phyloP scores from a whole-genome alignment of 1,284 basidiomycete species.

The Volvariella surrecta region DNA sequence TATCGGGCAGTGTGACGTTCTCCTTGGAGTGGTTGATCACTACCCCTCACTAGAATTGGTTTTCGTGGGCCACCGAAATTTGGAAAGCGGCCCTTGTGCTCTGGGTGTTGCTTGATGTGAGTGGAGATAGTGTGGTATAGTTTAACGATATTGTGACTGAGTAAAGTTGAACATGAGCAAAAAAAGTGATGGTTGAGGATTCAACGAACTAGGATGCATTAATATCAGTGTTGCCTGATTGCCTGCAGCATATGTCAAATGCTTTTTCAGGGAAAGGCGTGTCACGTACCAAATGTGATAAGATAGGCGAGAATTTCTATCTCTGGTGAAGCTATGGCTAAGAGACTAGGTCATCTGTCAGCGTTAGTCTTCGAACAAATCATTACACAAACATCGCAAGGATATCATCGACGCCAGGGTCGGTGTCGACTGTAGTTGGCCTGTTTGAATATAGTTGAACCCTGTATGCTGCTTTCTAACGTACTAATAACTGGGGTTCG shows the following conservation, averaged over 20 bases:
- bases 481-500: constrained; percentile 51
- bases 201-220: constrained; percentile 47
- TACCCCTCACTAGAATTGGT: constrained; percentile 62
- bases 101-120: constrained; percentile 56
- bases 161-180: too few relatives aligned
- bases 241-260: constrained; percentile 6
- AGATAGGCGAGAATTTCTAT: constrained; percentile 73
- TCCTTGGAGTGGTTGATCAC: constrained; percentile 70
- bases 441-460: not conserved
- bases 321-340: constrained; percentile 69
- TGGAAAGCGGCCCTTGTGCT: constrained; percentile 49
- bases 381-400: constrained; percentile 54
- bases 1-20: constrained; percentile 77
- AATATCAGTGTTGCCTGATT: constrained; percentile 62
- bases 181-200: not conserved
- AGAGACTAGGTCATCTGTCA: constrained; percentile 30
- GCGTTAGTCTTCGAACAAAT: constrained; percentile 3
- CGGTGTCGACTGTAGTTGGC: constrained; percentile 56
- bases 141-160: constrained; percentile 71
- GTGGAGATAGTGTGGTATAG: constrained; percentile 63
- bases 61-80: constrained; percentile 40
- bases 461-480: too few relatives aligned
- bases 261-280: constrained; percentile 7
- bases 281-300: constrained; percentile 62
- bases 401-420: constrained; percentile 90